These are phyloP conservation scores for Plasmodium falciparum DNA, from an alignment of 169 alveolate genomes.

Conservation along the genomic window DNA sequence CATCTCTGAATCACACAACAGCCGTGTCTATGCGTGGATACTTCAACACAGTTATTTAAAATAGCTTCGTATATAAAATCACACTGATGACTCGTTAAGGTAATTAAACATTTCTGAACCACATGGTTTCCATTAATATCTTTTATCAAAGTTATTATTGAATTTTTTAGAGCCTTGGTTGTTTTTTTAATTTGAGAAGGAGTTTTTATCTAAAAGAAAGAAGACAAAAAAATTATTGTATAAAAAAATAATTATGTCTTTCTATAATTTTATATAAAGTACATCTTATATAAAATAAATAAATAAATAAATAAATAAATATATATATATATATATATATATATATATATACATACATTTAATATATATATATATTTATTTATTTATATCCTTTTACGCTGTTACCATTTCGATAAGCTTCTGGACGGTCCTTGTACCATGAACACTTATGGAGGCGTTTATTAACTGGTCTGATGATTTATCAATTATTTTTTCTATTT, in stretches of 20 bases:
- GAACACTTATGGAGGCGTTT: slow-evolving; percentile 90
- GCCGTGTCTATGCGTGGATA: slow-evolving; percentile 95
- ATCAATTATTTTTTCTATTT: slow-evolving; percentile 81
- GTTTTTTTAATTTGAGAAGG: slow-evolving; percentile 50
- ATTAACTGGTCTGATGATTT: slow-evolving; percentile 84
- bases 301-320: background rate
- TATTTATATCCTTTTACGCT: background rate
- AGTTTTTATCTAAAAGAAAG: slow-evolving; percentile 37
- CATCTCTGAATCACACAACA: slow-evolving; percentile 96
- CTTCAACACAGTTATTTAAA: slow-evolving; percentile 84
- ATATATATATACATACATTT: slow-evolving; percentile 15
- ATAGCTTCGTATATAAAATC: slow-evolving; percentile 90
- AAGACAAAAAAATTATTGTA: background rate
- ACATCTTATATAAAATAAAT: background rate
- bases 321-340: background rate
- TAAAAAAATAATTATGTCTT: background rate
- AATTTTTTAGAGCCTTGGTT: slow-evolving; percentile 66
- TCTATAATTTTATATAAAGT: background rate
- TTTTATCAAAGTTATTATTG: slow-evolving; percentile 84
- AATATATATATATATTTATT: background rate
- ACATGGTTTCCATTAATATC: slow-evolving; percentile 96
- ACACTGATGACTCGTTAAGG: slow-evolving; percentile 86
- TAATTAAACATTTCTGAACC: slow-evolving; percentile 88
- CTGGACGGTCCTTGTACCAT: slow-evolving; percentile 96
- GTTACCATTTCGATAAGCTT: slow-evolving; percentile 91